Percentiles rank a stretch among this genome's conserved stretches.
phyloP scores from a whole-genome alignment of 352 stramenopile genomes.

The Pythium volutum region DNA sequence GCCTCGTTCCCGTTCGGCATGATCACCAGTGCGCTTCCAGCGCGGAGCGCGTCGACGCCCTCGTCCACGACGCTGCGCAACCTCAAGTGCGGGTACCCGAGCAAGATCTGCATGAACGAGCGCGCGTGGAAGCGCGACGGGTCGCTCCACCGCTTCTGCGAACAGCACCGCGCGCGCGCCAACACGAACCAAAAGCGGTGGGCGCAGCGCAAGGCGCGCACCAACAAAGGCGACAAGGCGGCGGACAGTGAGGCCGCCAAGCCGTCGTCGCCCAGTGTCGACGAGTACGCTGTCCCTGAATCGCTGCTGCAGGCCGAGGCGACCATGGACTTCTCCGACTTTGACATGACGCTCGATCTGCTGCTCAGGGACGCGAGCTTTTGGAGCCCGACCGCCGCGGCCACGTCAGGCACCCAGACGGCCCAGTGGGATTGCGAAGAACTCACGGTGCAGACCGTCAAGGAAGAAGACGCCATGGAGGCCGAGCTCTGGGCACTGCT shows the following conservation, averaged over 20 bases:
- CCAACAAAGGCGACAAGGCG: neutral
- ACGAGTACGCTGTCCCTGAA: slow-evolving; percentile 14
- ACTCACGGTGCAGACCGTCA: neutral
- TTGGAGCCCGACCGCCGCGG: slow-evolving; percentile 12
- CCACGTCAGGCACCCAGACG: neutral
- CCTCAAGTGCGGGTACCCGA: slow-evolving; percentile 20
- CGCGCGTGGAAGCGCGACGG: slow-evolving; percentile 14
- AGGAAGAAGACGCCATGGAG: slow-evolving; percentile 16
- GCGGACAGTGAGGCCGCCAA: neutral
- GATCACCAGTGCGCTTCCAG: neutral
- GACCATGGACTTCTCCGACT: slow-evolving; percentile 16
- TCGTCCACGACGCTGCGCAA: neutral
- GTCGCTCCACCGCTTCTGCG: slow-evolving; percentile 11
- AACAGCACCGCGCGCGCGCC: slow-evolving; percentile 25
- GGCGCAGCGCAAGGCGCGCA: slow-evolving; percentile 15
- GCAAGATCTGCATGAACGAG: slow-evolving; percentile 22
- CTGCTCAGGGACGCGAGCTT: slow-evolving; percentile 16
- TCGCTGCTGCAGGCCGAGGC: slow-evolving; percentile 16
- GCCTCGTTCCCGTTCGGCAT: slow-evolving; percentile 5
- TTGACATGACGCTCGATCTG: slow-evolving; percentile 19
- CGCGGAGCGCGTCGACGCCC: neutral
- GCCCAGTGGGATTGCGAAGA: slow-evolving; percentile 9
- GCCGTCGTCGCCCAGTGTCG: neutral
- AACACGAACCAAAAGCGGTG: slow-evolving; percentile 30
- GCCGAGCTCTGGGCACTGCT: slow-evolving; percentile 16